These are phyloP conservation scores for Medicago lupulina DNA, from an alignment of 306 rosid genomes.

Conservation along the genomic window DNA sequence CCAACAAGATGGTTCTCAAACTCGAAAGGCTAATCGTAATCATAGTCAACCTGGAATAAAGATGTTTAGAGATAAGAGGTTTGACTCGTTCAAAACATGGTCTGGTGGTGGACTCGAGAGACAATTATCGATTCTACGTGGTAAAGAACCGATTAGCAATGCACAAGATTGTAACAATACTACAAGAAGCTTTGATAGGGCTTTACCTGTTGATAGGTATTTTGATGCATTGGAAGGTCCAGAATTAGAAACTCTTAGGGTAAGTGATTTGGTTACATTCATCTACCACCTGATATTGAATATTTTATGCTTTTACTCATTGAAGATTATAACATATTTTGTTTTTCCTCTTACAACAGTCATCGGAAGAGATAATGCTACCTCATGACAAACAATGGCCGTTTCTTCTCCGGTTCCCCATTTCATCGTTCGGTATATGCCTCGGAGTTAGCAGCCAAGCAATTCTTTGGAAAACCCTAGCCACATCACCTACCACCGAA, in stretches of 20 bases:
- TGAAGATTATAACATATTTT: constrained; percentile 21
- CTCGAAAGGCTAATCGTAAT: neutral
- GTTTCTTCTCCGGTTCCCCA: constrained; percentile 77
- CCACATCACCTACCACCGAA: constrained; percentile 65
- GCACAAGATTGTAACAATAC: constrained; percentile 36
- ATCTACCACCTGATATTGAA: no score
- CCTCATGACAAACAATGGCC: constrained; percentile 84
- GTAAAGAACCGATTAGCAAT: constrained; percentile 50
- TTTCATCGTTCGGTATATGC: constrained; percentile 82
- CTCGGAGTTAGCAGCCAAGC: constrained; percentile 96
- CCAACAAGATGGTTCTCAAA: constrained; percentile 23
- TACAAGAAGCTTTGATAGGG: constrained; percentile 37
- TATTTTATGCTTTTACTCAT: no score
- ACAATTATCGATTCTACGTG: constrained; percentile 66
- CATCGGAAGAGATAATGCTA: constrained; percentile 82
- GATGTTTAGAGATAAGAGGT: constrained; percentile 62
- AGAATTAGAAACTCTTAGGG: constrained; percentile 79
- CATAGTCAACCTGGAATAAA: constrained; percentile 46
- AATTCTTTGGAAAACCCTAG: constrained; percentile 79
- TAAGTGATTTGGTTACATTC: constrained; percentile 35
- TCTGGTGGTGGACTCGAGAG: constrained; percentile 80
- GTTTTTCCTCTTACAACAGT: constrained; percentile 48
- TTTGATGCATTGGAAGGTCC: constrained; percentile 73
- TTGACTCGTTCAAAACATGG: constrained; percentile 83
- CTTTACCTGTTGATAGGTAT: constrained; percentile 70